Evolutionary conservation across 768 basidiomycete genomes (phyloP).

Genomic region (Phylloporus rhodoxanthus): DNA sequence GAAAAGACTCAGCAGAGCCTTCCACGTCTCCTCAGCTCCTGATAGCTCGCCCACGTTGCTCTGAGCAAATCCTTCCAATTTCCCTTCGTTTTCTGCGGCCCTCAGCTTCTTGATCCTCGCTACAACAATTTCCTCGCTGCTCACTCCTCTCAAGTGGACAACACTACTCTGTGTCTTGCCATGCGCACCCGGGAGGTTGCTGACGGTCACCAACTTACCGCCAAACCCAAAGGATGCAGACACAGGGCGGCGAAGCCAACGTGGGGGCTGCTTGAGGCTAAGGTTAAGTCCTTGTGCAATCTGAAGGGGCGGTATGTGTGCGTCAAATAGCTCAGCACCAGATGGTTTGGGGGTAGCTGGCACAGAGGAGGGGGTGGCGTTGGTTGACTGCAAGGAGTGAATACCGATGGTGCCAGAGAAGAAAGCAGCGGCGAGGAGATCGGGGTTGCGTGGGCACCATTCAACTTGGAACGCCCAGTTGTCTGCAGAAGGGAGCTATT

Average conservation of each 20-base stretch:
- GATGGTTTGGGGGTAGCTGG: constrained; percentile 44
- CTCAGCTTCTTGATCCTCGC: constrained; percentile 67
- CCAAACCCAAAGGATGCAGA: constrained; percentile 87
- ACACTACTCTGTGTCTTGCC: constrained; percentile 80
- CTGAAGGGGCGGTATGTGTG: constrained; percentile 40
- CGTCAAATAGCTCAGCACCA: constrained; percentile 76
- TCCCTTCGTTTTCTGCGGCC: constrained; percentile 50
- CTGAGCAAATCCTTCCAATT: constrained; percentile 65
- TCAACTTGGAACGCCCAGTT: constrained; percentile 99
- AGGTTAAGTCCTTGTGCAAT: constrained; percentile 49
- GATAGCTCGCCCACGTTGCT: constrained; percentile 34
- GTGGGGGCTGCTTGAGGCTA: constrained; percentile 90
- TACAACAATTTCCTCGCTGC: constrained; percentile 70
- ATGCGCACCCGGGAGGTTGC: constrained; percentile 65
- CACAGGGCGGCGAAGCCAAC: constrained; percentile 86
- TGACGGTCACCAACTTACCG: constrained; percentile 76
- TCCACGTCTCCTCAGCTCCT: constrained; percentile 63
- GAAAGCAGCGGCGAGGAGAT: constrained; percentile 86
- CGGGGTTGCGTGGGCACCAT: constrained; percentile 89
- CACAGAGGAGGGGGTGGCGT: constrained; percentile 36
- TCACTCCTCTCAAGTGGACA: constrained; percentile 72
- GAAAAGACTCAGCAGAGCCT: constrained; percentile 83
- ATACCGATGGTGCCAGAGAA: constrained; percentile 93
- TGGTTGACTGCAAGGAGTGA: constrained; percentile 91
- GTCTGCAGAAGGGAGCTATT: constrained; percentile 75